Conservation (phyloP, 768 basidiomycete genomes). For the Boletus coccyginus region DNA sequence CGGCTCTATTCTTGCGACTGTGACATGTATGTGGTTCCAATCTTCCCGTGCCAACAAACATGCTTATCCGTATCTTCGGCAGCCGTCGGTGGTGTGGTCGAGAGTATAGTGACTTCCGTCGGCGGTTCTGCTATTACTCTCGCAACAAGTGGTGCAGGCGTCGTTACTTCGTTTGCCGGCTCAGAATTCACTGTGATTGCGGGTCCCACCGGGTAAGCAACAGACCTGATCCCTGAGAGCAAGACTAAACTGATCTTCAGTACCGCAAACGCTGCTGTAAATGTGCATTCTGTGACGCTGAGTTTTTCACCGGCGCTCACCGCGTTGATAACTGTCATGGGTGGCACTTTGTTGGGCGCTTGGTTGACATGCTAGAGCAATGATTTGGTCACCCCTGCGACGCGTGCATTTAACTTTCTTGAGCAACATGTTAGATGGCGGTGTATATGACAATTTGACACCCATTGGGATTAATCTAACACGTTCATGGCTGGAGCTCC, state of each 20-base stretch:
- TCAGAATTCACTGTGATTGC: slow-evolving; percentile 48
- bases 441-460: not conserved
- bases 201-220: slow-evolving; percentile 14
- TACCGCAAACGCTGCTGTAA: slow-evolving; percentile 14
- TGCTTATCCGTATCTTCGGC: not conserved
- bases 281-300: slow-evolving; percentile 12
- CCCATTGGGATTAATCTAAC: not conserved
- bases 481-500: not conserved
- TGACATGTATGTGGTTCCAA: slow-evolving; percentile 25
- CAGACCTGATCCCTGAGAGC: not conserved
- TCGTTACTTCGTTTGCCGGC: slow-evolving; percentile 51
- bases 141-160: slow-evolving; percentile 39
- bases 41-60: not conserved
- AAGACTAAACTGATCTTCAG: slow-evolving; percentile 4
- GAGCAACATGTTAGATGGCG: not conserved
- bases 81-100: slow-evolving; percentile 54
- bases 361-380: slow-evolving; percentile 33
- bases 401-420: not conserved
- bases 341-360: slow-evolving; percentile 39
- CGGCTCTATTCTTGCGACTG: slow-evolving; percentile 11
- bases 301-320: slow-evolving; percentile 27
- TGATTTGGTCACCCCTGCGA: not conserved
- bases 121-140: slow-evolving; percentile 63
- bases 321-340: slow-evolving; percentile 28
- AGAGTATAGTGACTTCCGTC: slow-evolving; percentile 54